These are phyloP conservation scores for Penicillium sp. DNA, from an alignment of 2,329 filamentous ascomycete species.

Conservation along the genomic window DNA sequence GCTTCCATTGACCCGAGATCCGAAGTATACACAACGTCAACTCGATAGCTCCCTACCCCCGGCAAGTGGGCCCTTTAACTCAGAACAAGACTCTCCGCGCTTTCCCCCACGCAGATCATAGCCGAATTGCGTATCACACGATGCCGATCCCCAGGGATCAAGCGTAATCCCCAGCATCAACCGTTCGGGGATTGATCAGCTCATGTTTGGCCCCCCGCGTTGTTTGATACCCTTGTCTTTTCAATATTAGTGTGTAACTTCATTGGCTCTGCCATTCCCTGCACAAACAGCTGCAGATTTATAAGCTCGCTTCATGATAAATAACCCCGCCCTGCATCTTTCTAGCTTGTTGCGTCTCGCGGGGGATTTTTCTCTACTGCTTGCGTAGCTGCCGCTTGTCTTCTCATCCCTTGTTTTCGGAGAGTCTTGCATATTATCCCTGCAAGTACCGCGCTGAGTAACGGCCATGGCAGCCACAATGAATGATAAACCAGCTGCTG, in stretches of 20 bases:
- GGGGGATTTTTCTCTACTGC: background rate
- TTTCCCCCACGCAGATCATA: constrained; percentile 9
- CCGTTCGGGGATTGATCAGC: background rate
- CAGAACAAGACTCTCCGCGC: background rate
- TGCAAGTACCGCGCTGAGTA: background rate
- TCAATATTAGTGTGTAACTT: background rate
- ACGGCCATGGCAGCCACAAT: background rate
- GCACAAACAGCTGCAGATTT: constrained; percentile 14
- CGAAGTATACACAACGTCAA: background rate
- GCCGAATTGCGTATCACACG: constrained; percentile 15
- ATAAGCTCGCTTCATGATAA: constrained; percentile 14
- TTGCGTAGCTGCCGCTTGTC: background rate
- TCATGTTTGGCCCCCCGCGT: background rate
- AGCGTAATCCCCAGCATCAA: constrained; percentile 4
- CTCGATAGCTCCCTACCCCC: background rate
- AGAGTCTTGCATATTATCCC: background rate
- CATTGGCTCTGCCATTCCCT: constrained; percentile 5
- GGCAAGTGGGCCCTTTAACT: background rate
- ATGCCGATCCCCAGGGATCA: constrained; percentile 14
- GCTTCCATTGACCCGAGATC: background rate
- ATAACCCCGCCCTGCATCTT: background rate
- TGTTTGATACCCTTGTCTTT: constrained; percentile 1
- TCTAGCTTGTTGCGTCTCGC: background rate
- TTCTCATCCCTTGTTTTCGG: background rate
- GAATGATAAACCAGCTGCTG: constrained; percentile 18